Evolutionary conservation across 495 filamentous ascomycete species (phyloP).

Genomic region (Rhizodiscina lignyota): DNA sequence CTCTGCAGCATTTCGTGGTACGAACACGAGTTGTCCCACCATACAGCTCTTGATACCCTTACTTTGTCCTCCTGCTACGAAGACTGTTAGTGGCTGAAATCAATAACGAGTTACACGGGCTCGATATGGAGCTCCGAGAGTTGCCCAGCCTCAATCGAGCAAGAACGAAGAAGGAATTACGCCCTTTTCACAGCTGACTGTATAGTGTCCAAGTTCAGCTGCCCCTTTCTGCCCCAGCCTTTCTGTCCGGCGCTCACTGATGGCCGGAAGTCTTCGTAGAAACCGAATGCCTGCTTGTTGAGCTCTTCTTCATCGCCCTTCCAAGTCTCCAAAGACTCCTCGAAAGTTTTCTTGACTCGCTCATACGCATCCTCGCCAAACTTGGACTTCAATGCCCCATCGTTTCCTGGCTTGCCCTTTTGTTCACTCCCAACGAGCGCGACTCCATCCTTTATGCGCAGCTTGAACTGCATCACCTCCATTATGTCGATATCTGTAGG

Average conservation of each 20-base stretch:
- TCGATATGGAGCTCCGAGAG: too few relatives aligned
- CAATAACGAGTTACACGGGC: too few relatives aligned
- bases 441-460: slow-evolving; percentile 9
- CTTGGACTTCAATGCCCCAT: slow-evolving; percentile 7
- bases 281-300: slow-evolving; percentile 7
- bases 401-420: slow-evolving; percentile 11
- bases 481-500: slow-evolving; percentile 4
- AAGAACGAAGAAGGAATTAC: too few relatives aligned
- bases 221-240: slow-evolving; percentile 13
- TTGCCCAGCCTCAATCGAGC: too few relatives aligned
- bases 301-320: slow-evolving; percentile 11
- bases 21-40: too few relatives aligned
- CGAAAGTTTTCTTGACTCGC: slow-evolving; percentile 4
- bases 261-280: slow-evolving; percentile 13
- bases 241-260: slow-evolving; percentile 8
- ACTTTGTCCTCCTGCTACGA: too few relatives aligned
- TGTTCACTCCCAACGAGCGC: slow-evolving; percentile 4
- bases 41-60: too few relatives aligned
- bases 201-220: slow-evolving; percentile 10
- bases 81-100: too few relatives aligned
- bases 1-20: too few relatives aligned
- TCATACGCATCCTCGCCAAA: slow-evolving; percentile 10
- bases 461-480: slow-evolving; percentile 10
- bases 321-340: slow-evolving; percentile 8
- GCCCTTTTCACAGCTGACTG: too few relatives aligned